These are phyloP conservation scores for Amphichorda felina DNA, from an alignment of 2,329 filamentous ascomycete species.

Conservation along the genomic window DNA sequence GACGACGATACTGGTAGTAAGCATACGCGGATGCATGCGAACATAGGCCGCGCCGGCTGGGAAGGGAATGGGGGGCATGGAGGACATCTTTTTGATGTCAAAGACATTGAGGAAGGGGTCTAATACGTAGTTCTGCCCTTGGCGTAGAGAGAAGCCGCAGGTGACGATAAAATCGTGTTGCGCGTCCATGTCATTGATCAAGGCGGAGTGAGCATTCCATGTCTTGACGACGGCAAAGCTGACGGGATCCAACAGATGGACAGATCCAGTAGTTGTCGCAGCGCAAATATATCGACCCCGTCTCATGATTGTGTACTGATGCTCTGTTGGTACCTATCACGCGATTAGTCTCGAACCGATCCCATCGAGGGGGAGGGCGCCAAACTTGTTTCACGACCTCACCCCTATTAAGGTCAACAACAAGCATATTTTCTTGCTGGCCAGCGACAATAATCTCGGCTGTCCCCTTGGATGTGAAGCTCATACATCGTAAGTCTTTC, in stretches of 20 bases:
- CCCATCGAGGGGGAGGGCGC: no score
- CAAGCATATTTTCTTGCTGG: constrained; percentile 76
- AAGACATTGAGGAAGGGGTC: constrained; percentile 94
- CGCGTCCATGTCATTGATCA: constrained; percentile 94
- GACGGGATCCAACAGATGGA: constrained; percentile 75
- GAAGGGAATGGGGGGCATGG: constrained; percentile 82
- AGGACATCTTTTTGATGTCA: constrained; percentile 80
- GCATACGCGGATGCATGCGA: constrained; percentile 90
- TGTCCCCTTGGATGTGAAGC: constrained; percentile 78
- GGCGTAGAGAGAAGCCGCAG: constrained; percentile 82
- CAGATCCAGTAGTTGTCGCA: constrained; percentile 68
- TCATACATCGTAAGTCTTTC: constrained; percentile 86
- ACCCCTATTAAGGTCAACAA: constrained; percentile 58
- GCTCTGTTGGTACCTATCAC: constrained; percentile 53
- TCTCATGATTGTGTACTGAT: constrained; percentile 86
- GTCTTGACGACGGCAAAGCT: constrained; percentile 69
- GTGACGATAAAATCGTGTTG: constrained; percentile 92
- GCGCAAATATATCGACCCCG: constrained; percentile 84
- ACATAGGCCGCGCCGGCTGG: constrained; percentile 90
- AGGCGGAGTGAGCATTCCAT: constrained; percentile 82
- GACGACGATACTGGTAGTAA: constrained; percentile 87
- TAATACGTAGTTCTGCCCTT: constrained; percentile 60
- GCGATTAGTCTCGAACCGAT: neutral
- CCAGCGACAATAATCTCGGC: constrained; percentile 80
- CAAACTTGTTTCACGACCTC: constrained; percentile 54